Evolutionary conservation across 2,329 filamentous ascomycete species (phyloP).

Genomic region (Pestalotiopsis sp.): DNA sequence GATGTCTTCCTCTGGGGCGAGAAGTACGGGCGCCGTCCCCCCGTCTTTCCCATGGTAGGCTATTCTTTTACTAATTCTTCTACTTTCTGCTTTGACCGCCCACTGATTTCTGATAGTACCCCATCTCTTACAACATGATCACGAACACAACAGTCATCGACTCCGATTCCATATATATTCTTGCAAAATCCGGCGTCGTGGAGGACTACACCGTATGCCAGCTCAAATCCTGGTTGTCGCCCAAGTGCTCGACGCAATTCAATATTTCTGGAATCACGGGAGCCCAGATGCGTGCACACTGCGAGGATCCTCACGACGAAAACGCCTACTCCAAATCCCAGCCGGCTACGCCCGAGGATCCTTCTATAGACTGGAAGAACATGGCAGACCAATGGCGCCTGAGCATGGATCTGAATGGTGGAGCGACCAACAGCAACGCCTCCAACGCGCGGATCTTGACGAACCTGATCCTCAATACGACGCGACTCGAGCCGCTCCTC

Average conservation of each 20-base stretch:
- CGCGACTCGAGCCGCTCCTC: slow-evolving; percentile 48
- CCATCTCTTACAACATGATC: slow-evolving; percentile 68
- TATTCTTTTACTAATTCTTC: slow-evolving; percentile 18
- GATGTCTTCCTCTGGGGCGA: slow-evolving; percentile 71
- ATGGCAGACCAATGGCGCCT: slow-evolving; percentile 57
- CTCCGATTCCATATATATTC: slow-evolving; percentile 65
- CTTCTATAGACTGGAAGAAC: slow-evolving; percentile 56
- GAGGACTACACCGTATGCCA: slow-evolving; percentile 69
- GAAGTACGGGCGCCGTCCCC: slow-evolving; percentile 52
- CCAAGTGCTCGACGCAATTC: slow-evolving; percentile 68
- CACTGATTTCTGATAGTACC: slow-evolving; percentile 42
- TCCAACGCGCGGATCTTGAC: slow-evolving; percentile 62
- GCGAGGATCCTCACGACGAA: slow-evolving; percentile 56
- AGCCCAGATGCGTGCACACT: slow-evolving; percentile 62
- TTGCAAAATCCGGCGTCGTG: slow-evolving; percentile 51
- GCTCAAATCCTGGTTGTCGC: slow-evolving; percentile 64
- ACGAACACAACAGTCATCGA: slow-evolving; percentile 51
- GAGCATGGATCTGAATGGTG: slow-evolving; percentile 59
- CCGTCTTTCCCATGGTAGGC: slow-evolving; percentile 51
- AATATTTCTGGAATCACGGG: slow-evolving; percentile 59
- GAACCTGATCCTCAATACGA: slow-evolving; percentile 49
- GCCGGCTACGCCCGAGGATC: slow-evolving; percentile 31
- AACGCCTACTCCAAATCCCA: slow-evolving; percentile 58
- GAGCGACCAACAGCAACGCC: slow-evolving; percentile 56
- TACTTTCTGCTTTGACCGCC: neutral